These are phyloP conservation scores for Lichtheimia corymbifera DNA, from an alignment of 371 early-diverging fungal species.

Conservation along the genomic window DNA sequence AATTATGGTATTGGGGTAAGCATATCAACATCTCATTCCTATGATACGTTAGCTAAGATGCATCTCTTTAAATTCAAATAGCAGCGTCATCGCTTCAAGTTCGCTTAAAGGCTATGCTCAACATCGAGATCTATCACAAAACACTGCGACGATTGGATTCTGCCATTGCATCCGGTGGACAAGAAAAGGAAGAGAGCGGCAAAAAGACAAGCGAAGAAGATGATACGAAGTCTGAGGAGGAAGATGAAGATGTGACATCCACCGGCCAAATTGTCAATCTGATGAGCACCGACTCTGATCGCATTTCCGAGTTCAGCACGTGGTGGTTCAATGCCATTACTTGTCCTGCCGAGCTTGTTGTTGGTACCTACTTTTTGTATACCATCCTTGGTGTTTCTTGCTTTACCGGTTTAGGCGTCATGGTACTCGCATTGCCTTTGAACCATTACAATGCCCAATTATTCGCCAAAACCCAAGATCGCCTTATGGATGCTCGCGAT, in stretches of 20 bases:
- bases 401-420: slow-evolving; percentile 64
- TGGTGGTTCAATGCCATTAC: slow-evolving; percentile 56
- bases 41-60: background rate
- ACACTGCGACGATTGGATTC: slow-evolving; percentile 52
- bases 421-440: slow-evolving; percentile 53
- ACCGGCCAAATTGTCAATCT: slow-evolving; percentile 83
- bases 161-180: slow-evolving; percentile 26
- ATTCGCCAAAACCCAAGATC: slow-evolving; percentile 52
- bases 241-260: slow-evolving; percentile 38
- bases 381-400: slow-evolving; percentile 67
- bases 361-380: slow-evolving; percentile 67
- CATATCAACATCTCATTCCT: background rate
- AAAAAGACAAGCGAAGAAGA: slow-evolving; percentile 5
- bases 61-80: background rate
- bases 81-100: slow-evolving; percentile 45
- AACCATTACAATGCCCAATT: slow-evolving; percentile 56
- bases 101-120: slow-evolving; percentile 49
- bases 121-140: slow-evolving; percentile 62
- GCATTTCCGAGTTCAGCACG: slow-evolving; percentile 60
- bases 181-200: slow-evolving; percentile 10
- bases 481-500: slow-evolving; percentile 56
- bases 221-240: slow-evolving; percentile 26
- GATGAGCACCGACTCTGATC: slow-evolving; percentile 81
- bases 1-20: slow-evolving; percentile 55
- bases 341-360: slow-evolving; percentile 55